Conservation (phyloP, 139 green algal genomes). For the Micractinium conductrix region DNA sequence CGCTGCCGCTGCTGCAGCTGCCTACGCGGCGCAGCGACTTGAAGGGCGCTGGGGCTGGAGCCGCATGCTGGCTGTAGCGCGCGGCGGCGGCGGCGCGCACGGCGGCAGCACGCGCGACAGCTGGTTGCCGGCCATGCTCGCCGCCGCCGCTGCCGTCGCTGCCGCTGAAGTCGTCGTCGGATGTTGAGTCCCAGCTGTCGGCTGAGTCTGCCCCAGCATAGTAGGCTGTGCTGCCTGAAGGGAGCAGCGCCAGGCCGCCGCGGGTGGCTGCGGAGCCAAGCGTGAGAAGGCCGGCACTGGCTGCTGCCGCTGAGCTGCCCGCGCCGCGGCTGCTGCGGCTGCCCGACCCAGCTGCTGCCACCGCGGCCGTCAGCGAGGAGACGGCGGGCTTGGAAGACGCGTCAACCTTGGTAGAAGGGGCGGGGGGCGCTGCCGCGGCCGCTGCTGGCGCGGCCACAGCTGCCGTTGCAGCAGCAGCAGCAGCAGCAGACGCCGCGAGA, state of each 20-base stretch:
- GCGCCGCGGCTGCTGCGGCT: too few species aligned
- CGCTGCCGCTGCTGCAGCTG: neutral
- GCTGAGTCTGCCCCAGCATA: neutral
- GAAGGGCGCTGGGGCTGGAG: neutral
- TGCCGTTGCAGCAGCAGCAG: neutral
- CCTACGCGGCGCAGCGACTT: constrained; percentile 1
- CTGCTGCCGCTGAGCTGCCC: neutral
- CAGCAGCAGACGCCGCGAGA: neutral
- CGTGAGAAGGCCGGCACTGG: too few species aligned
- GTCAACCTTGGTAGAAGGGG: neutral
- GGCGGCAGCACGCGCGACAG: too few species aligned
- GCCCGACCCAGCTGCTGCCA: constrained; percentile 11
- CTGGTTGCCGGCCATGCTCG: too few species aligned
- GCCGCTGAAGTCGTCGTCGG: constrained; percentile 27
- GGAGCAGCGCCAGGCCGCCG: too few species aligned
- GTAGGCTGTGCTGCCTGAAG: neutral
- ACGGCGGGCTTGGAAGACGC: neutral
- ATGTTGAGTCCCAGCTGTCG: constrained; percentile 33
- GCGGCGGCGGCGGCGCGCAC: too few species aligned
- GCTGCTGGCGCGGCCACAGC: neutral
- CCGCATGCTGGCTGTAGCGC: neutral
- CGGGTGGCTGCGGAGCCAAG: too few species aligned
- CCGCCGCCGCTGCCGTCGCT: neutral
- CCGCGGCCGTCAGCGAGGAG: constrained; percentile 12
- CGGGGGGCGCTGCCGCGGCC: neutral